Evolutionary conservation across 1,284 basidiomycete species (phyloP), one percentile per base, ranked within the genome.

Genomic region (Cryptococcus hybrid): DNA sequence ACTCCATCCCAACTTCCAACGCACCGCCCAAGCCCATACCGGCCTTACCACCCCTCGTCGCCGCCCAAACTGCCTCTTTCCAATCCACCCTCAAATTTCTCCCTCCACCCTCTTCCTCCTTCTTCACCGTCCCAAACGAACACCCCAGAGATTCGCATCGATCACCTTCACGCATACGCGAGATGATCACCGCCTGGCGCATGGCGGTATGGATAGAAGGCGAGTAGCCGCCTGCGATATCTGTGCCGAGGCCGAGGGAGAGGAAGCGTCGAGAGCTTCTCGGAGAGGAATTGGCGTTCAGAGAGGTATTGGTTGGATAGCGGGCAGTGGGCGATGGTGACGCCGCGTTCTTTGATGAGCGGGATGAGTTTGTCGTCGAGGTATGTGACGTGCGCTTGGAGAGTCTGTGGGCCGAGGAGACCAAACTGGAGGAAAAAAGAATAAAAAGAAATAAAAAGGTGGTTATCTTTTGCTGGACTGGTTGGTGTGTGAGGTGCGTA

Each of bases 371-470:
- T 73, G 0, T 74, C 58, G 18, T 79, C 73, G 30, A 90, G 81
- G 75, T 87, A 90, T 1, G 90, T 92, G 75, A 90, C 92, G 70
- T 92, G 90, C 1, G 89, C 90, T 79, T 91, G 88, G 9, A 92
- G 75, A 0, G 88, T 87, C 8, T 82, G 81, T 1, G 80, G 69
- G 0, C 84, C 86, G 46, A 91, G 77, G 7, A 91, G 81, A 2
- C 80, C 78, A 62, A 56, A 51, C 57, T 61, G 49, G 1, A 37
- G 15, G 44, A 38, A 2, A 37, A 36, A 30, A 30, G 0, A 3
- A 38, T 0, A 11, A 44, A n/a, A 35, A 30, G 15, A 30, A 30
- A n/a, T n/a, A 30, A 30, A 30, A 4, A 30, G 30, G 30, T 30
- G 30, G 30, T 30, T 30, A 30, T 30, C 30, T 30, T 30, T 30